Evolutionary conservation across 352 stramenopile species (phyloP).

Genomic region (Phytophthora boehmeriae): DNA sequence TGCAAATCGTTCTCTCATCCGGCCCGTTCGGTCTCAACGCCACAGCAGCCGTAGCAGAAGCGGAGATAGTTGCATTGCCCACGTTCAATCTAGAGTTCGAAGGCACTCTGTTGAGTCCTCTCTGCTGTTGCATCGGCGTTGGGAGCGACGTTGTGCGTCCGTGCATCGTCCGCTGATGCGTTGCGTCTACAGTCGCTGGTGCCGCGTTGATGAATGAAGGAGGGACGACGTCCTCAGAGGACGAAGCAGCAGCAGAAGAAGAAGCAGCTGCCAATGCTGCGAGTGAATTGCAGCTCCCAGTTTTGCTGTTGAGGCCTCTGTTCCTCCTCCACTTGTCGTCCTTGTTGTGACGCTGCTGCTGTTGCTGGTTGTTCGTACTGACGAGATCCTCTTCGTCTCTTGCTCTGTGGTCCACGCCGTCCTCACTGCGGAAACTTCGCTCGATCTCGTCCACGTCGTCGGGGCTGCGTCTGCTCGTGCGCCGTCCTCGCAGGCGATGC

Average conservation of each 20-base stretch:
- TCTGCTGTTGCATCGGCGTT: slow-evolving; percentile 5
- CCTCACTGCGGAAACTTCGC: slow-evolving; percentile 14
- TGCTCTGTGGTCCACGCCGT: not conserved
- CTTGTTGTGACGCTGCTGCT: not conserved
- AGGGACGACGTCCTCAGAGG: slow-evolving; percentile 2
- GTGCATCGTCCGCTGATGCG: slow-evolving; percentile 3
- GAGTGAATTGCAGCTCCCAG: slow-evolving; percentile 15
- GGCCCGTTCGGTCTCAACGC: not conserved
- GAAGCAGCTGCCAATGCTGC: not conserved
- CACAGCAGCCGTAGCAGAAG: not conserved
- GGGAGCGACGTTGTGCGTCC: slow-evolving; percentile 4
- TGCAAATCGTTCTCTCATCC: slow-evolving; percentile 12
- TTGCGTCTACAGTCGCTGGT: not conserved
- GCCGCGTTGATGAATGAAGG: slow-evolving; percentile 13
- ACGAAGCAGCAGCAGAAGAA: not conserved
- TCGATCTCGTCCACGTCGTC: slow-evolving; percentile 16
- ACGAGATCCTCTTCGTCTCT: slow-evolving; percentile 11
- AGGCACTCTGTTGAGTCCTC: slow-evolving; percentile 5
- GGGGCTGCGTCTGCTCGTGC: slow-evolving; percentile 7
- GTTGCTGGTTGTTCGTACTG: not conserved
- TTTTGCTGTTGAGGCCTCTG: slow-evolving; percentile 32
- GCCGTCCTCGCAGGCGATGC: slow-evolving; percentile 35
- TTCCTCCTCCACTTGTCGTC: slow-evolving; percentile 25
- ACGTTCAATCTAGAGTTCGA: slow-evolving; percentile 11
- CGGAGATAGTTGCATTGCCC: no score